Percentiles rank a stretch among this genome's conserved stretches.
Evolutionary conservation across 768 basidiomycete species (phyloP).

Genomic region (Wakefieldia striispora): DNA sequence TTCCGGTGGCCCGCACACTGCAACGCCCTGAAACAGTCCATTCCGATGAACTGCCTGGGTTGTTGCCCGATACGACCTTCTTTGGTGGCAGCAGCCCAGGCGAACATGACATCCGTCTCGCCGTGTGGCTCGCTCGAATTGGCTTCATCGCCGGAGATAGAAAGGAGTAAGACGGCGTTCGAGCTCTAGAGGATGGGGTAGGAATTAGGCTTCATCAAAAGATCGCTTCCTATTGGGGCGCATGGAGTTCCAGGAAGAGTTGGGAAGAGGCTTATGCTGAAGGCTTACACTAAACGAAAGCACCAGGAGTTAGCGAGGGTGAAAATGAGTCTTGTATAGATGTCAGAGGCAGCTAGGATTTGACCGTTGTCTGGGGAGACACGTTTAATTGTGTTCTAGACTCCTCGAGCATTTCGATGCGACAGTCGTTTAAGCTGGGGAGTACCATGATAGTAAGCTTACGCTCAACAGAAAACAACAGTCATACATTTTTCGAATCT

Average conservation of each 20-base stretch:
- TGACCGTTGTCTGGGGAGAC: constrained; percentile 16
- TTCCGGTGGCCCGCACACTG: constrained; percentile 42
- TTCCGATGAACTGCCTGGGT: constrained; percentile 39
- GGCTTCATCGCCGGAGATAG: constrained; percentile 37
- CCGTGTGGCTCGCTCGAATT: constrained; percentile 51
- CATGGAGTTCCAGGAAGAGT: constrained; percentile 45
- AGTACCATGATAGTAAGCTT: background rate
- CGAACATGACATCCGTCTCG: constrained; percentile 57
- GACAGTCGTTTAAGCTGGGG: constrained; percentile 58
- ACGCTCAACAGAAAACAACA: background rate
- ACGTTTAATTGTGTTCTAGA: constrained; percentile 45
- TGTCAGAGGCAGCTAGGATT: constrained; percentile 1
- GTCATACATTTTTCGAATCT: constrained; percentile 57
- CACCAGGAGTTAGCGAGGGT: background rate
- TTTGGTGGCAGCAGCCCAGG: constrained; percentile 46
- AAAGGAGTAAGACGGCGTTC: constrained; percentile 36
- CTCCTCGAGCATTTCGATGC: constrained; percentile 60
- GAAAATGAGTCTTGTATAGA: background rate
- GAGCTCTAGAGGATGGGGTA: constrained; percentile 39
- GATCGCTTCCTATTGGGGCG: constrained; percentile 41
- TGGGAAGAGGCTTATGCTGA: constrained; percentile 44
- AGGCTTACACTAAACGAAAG: constrained; percentile 39
- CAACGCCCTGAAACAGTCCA: constrained; percentile 35
- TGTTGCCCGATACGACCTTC: constrained; percentile 45
- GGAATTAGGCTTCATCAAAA: constrained; percentile 37